A percentile compares a stretch with the other conserved stretches of the same genome.
Conservation (phyloP, 352 stramenopile species). For the Nothophytophthora sp. region DNA sequence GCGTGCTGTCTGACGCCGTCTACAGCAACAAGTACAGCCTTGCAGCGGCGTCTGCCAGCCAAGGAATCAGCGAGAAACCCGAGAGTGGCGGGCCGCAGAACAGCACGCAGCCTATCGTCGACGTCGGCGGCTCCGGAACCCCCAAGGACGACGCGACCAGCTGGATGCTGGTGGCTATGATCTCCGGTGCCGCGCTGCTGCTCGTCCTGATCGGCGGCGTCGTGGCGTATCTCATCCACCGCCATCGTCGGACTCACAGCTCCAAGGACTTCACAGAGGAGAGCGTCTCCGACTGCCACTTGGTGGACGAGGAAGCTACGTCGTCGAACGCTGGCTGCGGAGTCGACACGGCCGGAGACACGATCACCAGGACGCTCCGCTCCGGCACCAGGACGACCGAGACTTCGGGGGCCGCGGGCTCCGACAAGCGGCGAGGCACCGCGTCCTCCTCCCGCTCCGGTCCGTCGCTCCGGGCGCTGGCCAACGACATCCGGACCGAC, state of each 20-base stretch:
- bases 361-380: conserved; percentile 27
- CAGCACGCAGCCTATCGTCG: background rate
- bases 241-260: conserved; percentile 17
- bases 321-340: no score
- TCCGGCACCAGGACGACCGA: conserved; percentile 10
- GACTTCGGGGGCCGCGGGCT: conserved; percentile 16
- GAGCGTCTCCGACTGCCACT: conserved; percentile 11
- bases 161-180: conserved; percentile 46
- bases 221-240: conserved; percentile 32
- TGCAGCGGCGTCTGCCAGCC: background rate
- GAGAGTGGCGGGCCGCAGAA: conserved; percentile 3
- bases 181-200: conserved; percentile 27
- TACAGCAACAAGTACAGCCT: conserved; percentile 36
- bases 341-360: conserved; percentile 5
- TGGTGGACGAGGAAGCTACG: conserved; percentile 2
- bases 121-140: background rate
- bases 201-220: conserved; percentile 21
- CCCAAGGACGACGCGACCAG: conserved; percentile 6
- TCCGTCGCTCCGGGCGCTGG: conserved; percentile 20
- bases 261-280: conserved; percentile 20
- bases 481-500: conserved; percentile 76
- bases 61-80: no score
- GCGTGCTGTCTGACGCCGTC: conserved; percentile 32
- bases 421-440: conserved; percentile 13
- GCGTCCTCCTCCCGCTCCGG: conserved; percentile 11